Evolutionary conservation across 208 protist species (phyloP).

Genomic region (Lotmaria passim): DNA sequence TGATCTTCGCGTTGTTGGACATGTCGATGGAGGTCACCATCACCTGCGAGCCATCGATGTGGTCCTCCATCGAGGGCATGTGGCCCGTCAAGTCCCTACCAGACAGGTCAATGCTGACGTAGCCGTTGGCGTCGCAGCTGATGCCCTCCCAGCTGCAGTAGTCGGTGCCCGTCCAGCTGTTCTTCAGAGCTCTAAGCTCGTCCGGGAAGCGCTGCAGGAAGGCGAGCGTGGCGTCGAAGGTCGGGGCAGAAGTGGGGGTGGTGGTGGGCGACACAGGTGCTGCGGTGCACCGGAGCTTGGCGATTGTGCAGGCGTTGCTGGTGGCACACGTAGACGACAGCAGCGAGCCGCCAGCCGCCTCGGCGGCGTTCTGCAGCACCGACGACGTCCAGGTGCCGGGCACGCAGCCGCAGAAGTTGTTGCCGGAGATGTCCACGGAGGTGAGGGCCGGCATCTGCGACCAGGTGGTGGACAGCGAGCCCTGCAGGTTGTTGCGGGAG

Average conservation of each 20-base stretch:
- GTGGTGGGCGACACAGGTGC: neutral
- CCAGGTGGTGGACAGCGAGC: constrained; percentile 22
- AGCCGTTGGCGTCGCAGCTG: constrained; percentile 23
- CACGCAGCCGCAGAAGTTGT: constrained; percentile 21
- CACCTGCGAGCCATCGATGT: constrained; percentile 4
- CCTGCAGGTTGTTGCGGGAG: constrained; percentile 21
- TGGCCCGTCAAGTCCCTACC: constrained; percentile 9
- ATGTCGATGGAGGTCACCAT: constrained; percentile 14
- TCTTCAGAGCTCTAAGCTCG: neutral
- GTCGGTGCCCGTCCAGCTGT: constrained; percentile 13
- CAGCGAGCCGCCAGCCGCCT: neutral
- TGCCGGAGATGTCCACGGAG: constrained; percentile 24
- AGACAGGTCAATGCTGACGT: constrained; percentile 27
- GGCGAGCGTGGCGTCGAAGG: neutral
- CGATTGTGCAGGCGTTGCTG: neutral
- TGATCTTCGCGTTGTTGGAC: constrained; percentile 18
- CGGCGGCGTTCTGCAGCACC: constrained; percentile 31
- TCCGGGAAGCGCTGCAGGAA: neutral
- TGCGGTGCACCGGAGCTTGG: neutral
- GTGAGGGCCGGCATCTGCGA: constrained; percentile 9
- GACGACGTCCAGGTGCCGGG: constrained; percentile 1
- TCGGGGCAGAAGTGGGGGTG: too few species aligned
- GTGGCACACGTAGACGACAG: neutral
- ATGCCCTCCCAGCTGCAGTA: constrained; percentile 29
- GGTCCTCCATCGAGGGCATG: constrained; percentile 4